These are phyloP conservation scores for Oehlia diaphana DNA, from an alignment of 192 early-diverging fungal genomes.

Conservation along the genomic window DNA sequence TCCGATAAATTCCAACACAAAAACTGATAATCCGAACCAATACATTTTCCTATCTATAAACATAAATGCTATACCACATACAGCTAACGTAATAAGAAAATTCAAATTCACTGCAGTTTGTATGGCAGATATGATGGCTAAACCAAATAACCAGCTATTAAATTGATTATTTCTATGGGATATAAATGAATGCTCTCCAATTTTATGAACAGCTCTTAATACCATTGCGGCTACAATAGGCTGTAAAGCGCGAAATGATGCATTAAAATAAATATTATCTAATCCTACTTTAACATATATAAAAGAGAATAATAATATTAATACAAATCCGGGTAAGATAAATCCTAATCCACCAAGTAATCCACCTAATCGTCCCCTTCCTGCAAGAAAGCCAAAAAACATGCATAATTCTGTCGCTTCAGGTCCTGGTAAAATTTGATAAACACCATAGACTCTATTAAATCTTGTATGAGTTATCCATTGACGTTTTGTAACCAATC, in stretches of 20 bases:
- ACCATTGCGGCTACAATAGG: constrained; percentile 59
- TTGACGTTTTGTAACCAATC: constrained; percentile 40
- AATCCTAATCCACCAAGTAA: constrained; percentile 52
- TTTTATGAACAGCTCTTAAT: constrained; percentile 46
- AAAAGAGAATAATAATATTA: constrained; percentile 46
- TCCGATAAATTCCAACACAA: constrained; percentile 38
- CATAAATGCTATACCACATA: constrained; percentile 43
- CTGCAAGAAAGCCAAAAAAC: constrained; percentile 51
- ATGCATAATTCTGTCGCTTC: constrained; percentile 58
- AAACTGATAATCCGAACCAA: constrained; percentile 30
- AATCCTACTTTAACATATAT: constrained; percentile 46
- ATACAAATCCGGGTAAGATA: constrained; percentile 48
- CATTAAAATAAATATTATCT: constrained; percentile 52
- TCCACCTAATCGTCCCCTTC: constrained; percentile 45
- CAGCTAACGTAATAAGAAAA: constrained; percentile 52
- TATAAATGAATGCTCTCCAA: constrained; percentile 48
- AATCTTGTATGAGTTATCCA: constrained; percentile 53
- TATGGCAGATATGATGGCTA: constrained; percentile 36
- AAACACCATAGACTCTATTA: constrained; percentile 57
- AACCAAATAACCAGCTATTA: constrained; percentile 32
- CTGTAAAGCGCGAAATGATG: constrained; percentile 51
- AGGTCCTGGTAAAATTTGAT: constrained; percentile 58
- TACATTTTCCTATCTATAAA: constrained; percentile 30
- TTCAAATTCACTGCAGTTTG: constrained; percentile 51
- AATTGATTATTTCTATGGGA: constrained; percentile 45